Evolutionary conservation across 1,139 yeast species (phyloP).

Genomic region (Taiozyma sp.): DNA sequence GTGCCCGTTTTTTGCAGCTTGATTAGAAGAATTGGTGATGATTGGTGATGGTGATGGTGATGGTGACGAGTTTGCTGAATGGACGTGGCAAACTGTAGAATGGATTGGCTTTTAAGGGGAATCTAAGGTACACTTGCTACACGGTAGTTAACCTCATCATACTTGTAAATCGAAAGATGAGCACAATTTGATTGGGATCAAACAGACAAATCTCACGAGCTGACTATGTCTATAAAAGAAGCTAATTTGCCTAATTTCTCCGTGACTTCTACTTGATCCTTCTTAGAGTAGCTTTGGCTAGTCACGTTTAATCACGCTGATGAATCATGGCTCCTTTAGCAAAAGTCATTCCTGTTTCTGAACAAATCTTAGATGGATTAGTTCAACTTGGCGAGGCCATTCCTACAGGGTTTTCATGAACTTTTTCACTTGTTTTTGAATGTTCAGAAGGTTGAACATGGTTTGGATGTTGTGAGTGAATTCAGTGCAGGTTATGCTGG

Average conservation of each 20-base stretch:
- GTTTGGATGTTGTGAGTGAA: background rate
- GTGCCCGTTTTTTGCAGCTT: slow-evolving; percentile 18
- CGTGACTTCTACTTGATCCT: no score
- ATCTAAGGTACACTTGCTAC: no score
- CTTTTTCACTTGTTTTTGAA: background rate
- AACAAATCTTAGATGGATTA: background rate
- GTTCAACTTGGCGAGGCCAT: background rate
- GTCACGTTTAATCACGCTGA: no score
- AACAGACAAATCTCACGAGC: no score
- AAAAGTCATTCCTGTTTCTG: background rate
- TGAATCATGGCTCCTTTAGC: background rate
- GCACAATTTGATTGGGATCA: no score
- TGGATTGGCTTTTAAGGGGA: background rate
- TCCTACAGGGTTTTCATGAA: background rate
- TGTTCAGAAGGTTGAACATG: background rate
- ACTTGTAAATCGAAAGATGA: no score
- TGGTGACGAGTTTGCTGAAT: background rate
- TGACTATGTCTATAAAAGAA: no score
- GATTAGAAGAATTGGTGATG: slow-evolving; percentile 1
- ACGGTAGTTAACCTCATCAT: background rate
- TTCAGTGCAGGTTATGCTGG: background rate
- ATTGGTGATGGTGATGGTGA: background rate
- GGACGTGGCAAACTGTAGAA: slow-evolving; percentile 1
- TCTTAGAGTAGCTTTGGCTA: no score
- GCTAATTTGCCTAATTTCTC: no score